A percentile compares a stretch with the other conserved stretches of the same genome.
phyloP scores from a whole-genome alignment of 202 grass and related monocot species.

The Tripidium arundinaceum region DNA sequence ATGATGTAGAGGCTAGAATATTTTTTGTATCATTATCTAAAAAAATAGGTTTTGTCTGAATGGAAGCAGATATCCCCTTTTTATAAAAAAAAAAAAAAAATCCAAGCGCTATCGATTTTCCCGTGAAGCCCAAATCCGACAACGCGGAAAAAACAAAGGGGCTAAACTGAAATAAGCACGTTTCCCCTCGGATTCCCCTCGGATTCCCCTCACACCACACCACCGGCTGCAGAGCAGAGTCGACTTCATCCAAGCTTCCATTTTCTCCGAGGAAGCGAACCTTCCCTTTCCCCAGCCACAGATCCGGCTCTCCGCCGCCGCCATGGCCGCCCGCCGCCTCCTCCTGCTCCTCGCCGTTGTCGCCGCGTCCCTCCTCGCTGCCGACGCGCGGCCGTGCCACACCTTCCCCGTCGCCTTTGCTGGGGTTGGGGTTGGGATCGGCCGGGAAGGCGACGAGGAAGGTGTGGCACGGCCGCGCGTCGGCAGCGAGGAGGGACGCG shows the following conservation, averaged over 20 bases:
- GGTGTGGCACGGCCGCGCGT: constrained; percentile 41
- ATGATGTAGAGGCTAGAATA: neutral
- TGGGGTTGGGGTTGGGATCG: constrained; percentile 1
- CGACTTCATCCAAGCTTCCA: neutral
- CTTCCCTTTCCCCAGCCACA: neutral
- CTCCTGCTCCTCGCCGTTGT: constrained; percentile 4
- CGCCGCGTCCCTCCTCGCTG: neutral
- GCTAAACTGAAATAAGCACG: neutral
- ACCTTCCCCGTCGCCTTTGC: constrained; percentile 22
- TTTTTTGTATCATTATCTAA: neutral
- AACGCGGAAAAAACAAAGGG: too few species aligned
- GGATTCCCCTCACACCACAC: neutral
- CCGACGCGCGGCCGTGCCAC: constrained; percentile 37
- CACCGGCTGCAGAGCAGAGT: neutral
- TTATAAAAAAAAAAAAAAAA: too few species aligned
- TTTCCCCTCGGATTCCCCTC: too few species aligned
- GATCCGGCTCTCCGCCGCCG: constrained; percentile 11
- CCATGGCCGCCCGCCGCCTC: constrained; percentile 38
- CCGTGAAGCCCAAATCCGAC: neutral
- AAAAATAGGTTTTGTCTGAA: too few species aligned
- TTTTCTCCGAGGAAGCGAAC: neutral
- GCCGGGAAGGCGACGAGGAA: constrained; percentile 42
- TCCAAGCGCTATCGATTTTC: too few species aligned
- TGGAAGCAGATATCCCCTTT: too few species aligned
- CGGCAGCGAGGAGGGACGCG: neutral